Evolutionary conservation across 768 basidiomycete species (phyloP), one percentile per base, ranked within the genome.

Genomic region (Mycena olivaceomarginata): DNA sequence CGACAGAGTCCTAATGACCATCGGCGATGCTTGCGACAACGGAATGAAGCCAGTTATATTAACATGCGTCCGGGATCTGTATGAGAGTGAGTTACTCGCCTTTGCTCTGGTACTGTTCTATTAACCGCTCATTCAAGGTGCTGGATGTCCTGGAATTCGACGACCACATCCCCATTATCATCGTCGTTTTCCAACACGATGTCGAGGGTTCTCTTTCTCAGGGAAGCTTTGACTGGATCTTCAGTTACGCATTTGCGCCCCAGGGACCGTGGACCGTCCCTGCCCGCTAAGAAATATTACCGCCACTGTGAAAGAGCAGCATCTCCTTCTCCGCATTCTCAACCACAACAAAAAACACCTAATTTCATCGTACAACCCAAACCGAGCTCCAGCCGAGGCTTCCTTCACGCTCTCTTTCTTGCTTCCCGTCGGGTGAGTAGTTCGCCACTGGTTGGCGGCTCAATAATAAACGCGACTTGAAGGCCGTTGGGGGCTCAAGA

Each of bases 361-460:
- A 0, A 45, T 25, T 7, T 37, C 64, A 2, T 48, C 75, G 18
- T 79, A 79, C 37, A 72, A 74, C 53, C 78, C 78, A 1, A 76
- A 70, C 41, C 75, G 72, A 11, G 72, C 75, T 25, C 7, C 75
- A n/a, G 73, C 75, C 31, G 78, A 79, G 51, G 37, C 71, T 51
- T 59, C 72, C 0, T 79, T 79, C 43, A 39, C 66, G 37, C 66
- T 79, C 6, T 76, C 75, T 22, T 79, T 79, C 53, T 59, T 79
- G n/a, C 57, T 79, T 56, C 78, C 78, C 16, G 64, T 79, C 22
- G 78, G 78, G 78, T 79, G 31, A 68, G 78, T 76, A 39, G 31
- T 39, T 53, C 41, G 20, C 5, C 11, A 12, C 25, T 40, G 16
- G 11, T 20, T 59, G 20, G 2, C 18, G 18, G 43, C 20, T 10